These are phyloP conservation scores for Leishmania lainsoni DNA, from an alignment of 208 protist species.

Conservation along the genomic window DNA sequence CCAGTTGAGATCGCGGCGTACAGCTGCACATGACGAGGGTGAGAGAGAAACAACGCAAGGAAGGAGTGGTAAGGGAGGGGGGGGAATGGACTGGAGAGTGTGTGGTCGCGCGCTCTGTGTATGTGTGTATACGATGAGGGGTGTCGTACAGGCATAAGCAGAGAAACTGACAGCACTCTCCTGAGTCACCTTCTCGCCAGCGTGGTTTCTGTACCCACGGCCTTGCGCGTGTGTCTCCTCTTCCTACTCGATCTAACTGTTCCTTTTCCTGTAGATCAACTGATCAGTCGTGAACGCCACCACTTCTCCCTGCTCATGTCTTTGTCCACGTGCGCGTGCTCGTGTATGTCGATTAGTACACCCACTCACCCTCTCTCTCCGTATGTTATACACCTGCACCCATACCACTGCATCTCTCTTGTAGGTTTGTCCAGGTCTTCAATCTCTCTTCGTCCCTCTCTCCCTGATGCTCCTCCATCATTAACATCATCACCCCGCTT, in stretches of 20 bases:
- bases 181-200: background rate
- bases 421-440: background rate
- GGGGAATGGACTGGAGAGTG: background rate
- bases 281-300: background rate
- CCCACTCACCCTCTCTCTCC: background rate
- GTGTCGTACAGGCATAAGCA: background rate
- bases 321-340: background rate
- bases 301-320: background rate
- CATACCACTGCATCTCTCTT: background rate
- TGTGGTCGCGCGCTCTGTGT: background rate
- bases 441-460: background rate
- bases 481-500: background rate
- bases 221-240: background rate
- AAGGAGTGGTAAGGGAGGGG: background rate
- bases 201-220: background rate
- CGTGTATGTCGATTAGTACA: background rate
- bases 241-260: background rate
- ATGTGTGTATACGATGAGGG: background rate
- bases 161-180: background rate
- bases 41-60: background rate
- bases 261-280: background rate
- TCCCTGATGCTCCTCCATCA: background rate
- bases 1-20: constrained; percentile 18
- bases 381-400: background rate
- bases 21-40: background rate